Evolutionary conservation across 176 grass and related monocot species (phyloP), one percentile per base, ranked within the genome.

Genomic region (Carex parvula): DNA sequence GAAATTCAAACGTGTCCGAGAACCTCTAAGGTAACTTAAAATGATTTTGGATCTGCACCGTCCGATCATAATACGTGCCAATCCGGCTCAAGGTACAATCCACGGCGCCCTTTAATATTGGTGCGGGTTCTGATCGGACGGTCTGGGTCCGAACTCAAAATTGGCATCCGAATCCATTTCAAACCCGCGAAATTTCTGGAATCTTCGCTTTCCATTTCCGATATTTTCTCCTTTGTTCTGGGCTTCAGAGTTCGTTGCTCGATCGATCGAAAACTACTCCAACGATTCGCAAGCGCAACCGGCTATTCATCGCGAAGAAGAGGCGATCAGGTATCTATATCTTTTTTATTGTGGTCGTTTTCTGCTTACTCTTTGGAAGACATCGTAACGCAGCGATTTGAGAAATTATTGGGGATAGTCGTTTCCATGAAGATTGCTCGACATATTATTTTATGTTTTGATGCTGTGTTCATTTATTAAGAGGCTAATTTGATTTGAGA

Each of bases 101-200:
- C 33, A 35, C 33, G 33, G 33, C 33, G 3, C 33, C 33, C 33
- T 35, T 35, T 35, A 35, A 35, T 4, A 35, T 35, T n/a, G 2
- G 33, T 35, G 33, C 33, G 33, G 33, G 4, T 35, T 35, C 33
- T 35, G 37, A 39, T 39, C 37, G 37, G 37, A 39, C 37, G 37
- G 4, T 6, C 37, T 6, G 5, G 4, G 5, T 39, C 37, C 0
- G 37, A 39, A 39, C 0, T 39, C 4, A 39, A 1, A 39, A 39
- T 39, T 39, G 37, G 37, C 37, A 39, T 6, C 4, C 37, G 37
- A 39, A 39, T 44, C 10, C n/a, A 26, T 8, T 74, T 52, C 70
- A 50, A 26, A 74, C 70, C 70, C 70, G n/a, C 48, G 80, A 82
- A 53, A 82, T 64, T 26, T 82, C 80, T 62, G 8, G 80, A 82